Conservation (phyloP, 2,329 filamentous ascomycete species). For the Phoma sp. region DNA sequence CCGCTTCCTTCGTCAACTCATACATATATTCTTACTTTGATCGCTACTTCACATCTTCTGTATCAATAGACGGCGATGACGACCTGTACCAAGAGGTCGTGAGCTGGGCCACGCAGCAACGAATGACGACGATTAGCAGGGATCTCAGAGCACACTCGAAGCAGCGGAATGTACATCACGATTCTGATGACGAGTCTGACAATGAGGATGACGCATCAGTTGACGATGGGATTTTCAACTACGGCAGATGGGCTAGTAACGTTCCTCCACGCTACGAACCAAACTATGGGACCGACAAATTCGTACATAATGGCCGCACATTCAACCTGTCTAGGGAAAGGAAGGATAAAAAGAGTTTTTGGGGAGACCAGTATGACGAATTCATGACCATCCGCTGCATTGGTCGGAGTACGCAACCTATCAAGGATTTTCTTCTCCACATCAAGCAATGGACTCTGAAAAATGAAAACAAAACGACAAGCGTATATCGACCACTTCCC, state of each 20-base stretch:
- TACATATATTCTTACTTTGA: constrained; percentile 10
- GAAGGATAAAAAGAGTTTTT: constrained; percentile 38
- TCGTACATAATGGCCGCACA: constrained; percentile 52
- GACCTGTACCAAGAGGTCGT: constrained; percentile 54
- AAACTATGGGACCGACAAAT: constrained; percentile 55
- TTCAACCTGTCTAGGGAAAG: constrained; percentile 53
- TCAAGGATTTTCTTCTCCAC: constrained; percentile 56
- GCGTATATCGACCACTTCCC: constrained; percentile 52
- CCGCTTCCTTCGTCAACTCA: constrained; percentile 47
- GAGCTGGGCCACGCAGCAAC: constrained; percentile 54
- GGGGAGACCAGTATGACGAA: constrained; percentile 48
- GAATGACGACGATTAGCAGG: constrained; percentile 47
- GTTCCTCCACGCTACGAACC: constrained; percentile 60
- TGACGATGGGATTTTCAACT: constrained; percentile 57
- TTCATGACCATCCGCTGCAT: constrained; percentile 56
- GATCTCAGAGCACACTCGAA: constrained; percentile 52
- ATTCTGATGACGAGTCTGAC: constrained; percentile 42
- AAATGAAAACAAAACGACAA: constrained; percentile 54
- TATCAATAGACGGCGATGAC: constrained; percentile 56
- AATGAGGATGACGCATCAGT: constrained; percentile 48
- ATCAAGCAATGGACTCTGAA: constrained; percentile 55
- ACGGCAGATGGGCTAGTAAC: constrained; percentile 57
- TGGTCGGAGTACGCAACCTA: constrained; percentile 57
- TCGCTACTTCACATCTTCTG: constrained; percentile 50
- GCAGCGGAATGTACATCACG: constrained; percentile 43